phyloP scores from a whole-genome alignment of 2,329 filamentous ascomycete genomes.

The Lachnellula hyalina region DNA sequence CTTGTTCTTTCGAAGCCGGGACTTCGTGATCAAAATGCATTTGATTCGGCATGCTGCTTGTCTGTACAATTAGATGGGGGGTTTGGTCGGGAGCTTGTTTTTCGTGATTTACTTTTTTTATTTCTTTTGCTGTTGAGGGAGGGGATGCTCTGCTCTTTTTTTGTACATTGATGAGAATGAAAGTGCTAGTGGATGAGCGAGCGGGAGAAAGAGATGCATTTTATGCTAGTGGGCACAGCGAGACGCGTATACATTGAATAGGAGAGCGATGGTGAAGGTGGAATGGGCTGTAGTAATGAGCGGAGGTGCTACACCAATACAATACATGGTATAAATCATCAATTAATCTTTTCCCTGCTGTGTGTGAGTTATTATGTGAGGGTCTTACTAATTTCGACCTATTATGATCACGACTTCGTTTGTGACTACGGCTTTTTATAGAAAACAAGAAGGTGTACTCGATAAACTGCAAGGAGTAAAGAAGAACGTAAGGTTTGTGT shows the following conservation, averaged over 20 bases:
- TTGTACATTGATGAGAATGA: conserved; percentile 13
- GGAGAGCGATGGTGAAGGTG: background rate
- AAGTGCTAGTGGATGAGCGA: background rate
- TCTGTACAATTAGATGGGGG: conserved; percentile 20
- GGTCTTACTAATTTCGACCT: too few relatives aligned
- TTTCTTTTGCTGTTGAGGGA: conserved; percentile 4
- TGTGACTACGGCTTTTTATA: too few relatives aligned
- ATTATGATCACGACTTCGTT: too few relatives aligned
- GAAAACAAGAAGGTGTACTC: too few relatives aligned
- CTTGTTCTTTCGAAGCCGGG: background rate
- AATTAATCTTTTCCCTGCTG: background rate
- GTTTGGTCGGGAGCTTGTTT: conserved; percentile 3
- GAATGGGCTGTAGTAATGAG: background rate
- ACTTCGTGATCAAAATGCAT: background rate
- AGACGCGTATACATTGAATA: background rate
- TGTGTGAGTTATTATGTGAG: background rate
- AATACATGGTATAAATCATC: conserved; percentile 1
- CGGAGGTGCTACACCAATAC: background rate
- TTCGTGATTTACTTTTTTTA: conserved; percentile 6
- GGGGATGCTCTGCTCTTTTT: background rate
- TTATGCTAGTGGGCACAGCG: background rate
- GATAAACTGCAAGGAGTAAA: too few relatives aligned
- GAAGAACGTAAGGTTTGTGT: too few relatives aligned
- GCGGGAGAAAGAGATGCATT: background rate
- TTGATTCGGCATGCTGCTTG: conserved; percentile 9